Base-by-base conservation (phyloP, 1,284 basidiomycete genomes). In the Gymnopus androsaceus region DNA sequence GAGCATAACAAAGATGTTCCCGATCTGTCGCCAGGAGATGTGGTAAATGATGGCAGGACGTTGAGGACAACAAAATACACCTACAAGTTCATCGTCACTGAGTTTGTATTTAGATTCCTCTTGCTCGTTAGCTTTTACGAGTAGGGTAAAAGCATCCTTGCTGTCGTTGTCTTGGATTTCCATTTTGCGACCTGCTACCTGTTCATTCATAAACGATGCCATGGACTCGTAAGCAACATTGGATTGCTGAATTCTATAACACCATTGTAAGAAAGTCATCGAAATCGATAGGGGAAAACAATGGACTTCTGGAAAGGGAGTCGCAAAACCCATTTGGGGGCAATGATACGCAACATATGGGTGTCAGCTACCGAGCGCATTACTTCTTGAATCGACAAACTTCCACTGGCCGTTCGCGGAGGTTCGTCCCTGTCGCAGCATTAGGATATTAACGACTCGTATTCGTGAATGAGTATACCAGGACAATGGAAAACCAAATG, bases 1-100 rank as follows among this genome's bases (percentile, higher is more conserved):
- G 4, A 65, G 42, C 51, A 65, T 51, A 1, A 63, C 47, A 34
- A 59, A 64, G 1, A 59, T 58, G 34, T 65, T 65, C 8, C 64
- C 64, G 17, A 42, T 60, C 64, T 64, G 37, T 2, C 19, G 1
- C 6, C 14, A 17, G 21, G 17, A 12, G 7, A 14, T 36, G 5
- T 27, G n/a, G 25, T 38, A 33, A 30, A n/a, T n/a, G n/a, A n/a
- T n/a, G n/a, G 12, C 11, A 31, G 25, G n/a, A 33, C 33, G n/a
- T 1, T 7, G 5, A 21, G 3, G 21, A 12, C 21, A 48, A 36
- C 15, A 31, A n/a, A 15, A 23, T 23, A 31, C 5, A 58, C 59
- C 46, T n/a, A 53, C 51, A 15, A 63, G 27, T 54, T 63, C 61
- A 14, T 58, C 58, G n/a, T 63, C 58, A 34, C 45, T 54, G 31